Percentiles rank a stretch among this genome's conserved stretches.
Conservation (phyloP, 106 monocot species). For the Dactylorhiza incarnata region DNA sequence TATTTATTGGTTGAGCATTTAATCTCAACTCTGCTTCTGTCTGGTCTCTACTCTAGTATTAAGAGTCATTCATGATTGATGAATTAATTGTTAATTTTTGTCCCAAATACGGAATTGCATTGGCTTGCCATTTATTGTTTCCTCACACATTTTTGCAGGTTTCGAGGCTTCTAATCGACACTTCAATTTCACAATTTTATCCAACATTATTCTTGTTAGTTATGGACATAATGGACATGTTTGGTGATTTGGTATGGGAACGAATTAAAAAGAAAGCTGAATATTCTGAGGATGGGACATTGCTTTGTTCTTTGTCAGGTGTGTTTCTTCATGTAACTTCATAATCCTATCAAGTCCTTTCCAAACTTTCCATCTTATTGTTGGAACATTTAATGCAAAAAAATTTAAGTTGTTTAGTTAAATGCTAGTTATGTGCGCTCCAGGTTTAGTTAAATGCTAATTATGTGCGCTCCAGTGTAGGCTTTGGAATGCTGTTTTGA, state of each 20-base stretch:
- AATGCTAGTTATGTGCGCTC: neutral
- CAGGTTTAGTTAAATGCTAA: neutral
- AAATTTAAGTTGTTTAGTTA: neutral
- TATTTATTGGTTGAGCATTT: neutral
- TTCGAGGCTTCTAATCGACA: conserved; percentile 33
- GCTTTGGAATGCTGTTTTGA: neutral
- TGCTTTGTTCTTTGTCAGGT: conserved; percentile 23
- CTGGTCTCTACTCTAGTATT: neutral
- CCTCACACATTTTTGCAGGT: conserved; percentile 18
- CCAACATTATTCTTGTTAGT: conserved; percentile 34
- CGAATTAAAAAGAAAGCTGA: conserved; percentile 37
- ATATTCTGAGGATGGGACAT: conserved; percentile 26
- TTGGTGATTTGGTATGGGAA: conserved; percentile 46
- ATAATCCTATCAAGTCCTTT: neutral
- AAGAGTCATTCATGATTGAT: neutral
- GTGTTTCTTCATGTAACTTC: neutral
- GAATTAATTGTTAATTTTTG: neutral
- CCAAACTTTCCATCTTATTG: neutral
- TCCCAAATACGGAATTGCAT: neutral
- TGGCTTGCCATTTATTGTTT: neutral
- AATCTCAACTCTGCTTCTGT: neutral
- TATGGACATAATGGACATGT: conserved; percentile 35
- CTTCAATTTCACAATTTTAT: conserved; percentile 42
- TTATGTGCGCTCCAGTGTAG: neutral
- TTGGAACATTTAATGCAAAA: neutral